Conservation (phyloP, 192 early-diverging fungal species). For the Chytriomyces sp. region DNA sequence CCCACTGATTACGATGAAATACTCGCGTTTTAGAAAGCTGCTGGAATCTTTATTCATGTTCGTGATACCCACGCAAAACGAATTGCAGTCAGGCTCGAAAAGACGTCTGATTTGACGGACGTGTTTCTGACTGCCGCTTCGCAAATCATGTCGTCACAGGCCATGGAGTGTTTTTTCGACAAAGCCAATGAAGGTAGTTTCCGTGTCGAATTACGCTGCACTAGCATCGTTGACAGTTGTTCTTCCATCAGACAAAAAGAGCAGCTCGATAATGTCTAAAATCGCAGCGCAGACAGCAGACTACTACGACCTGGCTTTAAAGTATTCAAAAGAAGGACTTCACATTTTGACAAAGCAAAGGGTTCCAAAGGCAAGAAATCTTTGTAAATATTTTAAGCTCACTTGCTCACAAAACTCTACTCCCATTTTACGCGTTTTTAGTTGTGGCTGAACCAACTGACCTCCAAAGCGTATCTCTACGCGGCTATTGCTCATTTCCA, state of each 20-base stretch:
- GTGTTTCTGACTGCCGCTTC: conserved; percentile 70
- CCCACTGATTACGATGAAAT: background rate
- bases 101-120: conserved; percentile 69
- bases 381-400: background rate
- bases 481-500: conserved; percentile 62
- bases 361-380: conserved; percentile 38
- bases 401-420: background rate
- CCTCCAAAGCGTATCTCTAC: conserved; percentile 51
- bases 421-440: background rate
- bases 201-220: background rate
- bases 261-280: conserved; percentile 48
- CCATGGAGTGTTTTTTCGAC: conserved; percentile 94
- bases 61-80: conserved; percentile 52
- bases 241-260: conserved; percentile 43
- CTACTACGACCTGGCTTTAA: conserved; percentile 56
- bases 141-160: conserved; percentile 88
- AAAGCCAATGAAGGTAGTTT: conserved; percentile 66
- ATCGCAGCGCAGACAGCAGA: conserved; percentile 56
- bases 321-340: conserved; percentile 26
- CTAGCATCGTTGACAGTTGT: background rate
- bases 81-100: conserved; percentile 54
- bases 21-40: conserved; percentile 62
- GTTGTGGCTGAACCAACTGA: conserved; percentile 43
- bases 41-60: conserved; percentile 69
- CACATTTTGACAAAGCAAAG: conserved; percentile 28